Evolutionary conservation across 2,329 filamentous ascomycete species (phyloP), one percentile per base, ranked within the genome.

Genomic region (Aspergillus hortae): DNA sequence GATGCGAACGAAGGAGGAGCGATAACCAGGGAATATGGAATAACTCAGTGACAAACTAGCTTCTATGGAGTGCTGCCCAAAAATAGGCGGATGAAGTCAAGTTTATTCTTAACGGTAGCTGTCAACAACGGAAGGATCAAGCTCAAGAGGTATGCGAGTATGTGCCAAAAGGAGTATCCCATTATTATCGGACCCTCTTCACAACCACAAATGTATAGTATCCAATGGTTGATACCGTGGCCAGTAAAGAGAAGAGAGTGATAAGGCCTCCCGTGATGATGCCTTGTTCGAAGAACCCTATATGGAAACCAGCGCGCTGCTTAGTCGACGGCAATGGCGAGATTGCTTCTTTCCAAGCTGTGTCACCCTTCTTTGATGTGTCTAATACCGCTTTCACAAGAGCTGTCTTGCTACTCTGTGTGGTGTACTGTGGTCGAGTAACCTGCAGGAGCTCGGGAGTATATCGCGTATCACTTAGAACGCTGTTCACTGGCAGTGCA

Each of bases 271-370:
- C 66, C 4, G 63, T 65, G 3, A 79, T 58, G 32, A 80, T 68
- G 0, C 76, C 77, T 52, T 77, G 73, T 53, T 79, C 75, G 55
- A 80, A 80, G 62, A 78, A 80, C 0, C 77, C 77, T 25, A 78
- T 58, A 44, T 43, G 67, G 54, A 52, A 57, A 35, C 49, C 75
- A 56, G 27, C 42, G 4, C 46, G 53, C 46, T 63, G 65, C 30
- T 61, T 60, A 7, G 56, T 63, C 6, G 61, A 56, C 2, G 63
- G 65, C 55, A 76, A 67, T 3, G 67, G 68, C 2, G 67, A 67
- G 3, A 72, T 57, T 10, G 61, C 64, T 44, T 74, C 63, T 6
- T 62, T 61, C 59, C 55, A 63, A 4, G 61, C 51, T 1, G 62
- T 42, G 12, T 51, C 53, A 7, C 57, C 52, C 21, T 58, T 61